Base-by-base conservation (phyloP, 352 stramenopile genomes). In the Pythium oligandrum region DNA sequence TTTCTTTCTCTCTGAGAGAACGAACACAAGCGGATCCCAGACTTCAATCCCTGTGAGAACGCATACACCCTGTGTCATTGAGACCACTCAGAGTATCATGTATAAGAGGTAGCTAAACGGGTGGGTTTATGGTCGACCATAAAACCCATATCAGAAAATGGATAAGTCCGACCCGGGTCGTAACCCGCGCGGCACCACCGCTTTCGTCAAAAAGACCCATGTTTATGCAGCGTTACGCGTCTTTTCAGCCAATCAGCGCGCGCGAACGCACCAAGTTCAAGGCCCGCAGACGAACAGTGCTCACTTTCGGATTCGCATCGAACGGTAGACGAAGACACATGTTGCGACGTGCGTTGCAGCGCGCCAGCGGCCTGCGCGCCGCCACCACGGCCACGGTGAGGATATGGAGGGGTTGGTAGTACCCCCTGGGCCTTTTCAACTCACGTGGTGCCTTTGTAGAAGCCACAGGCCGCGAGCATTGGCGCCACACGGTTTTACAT, bases 401-500 rank as follows among this genome's bases (percentile, higher is more conserved):
- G 33, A 43, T 11, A 32, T 6, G 6, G 35, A 43, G 32, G 30
- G 6, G 38, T 12, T 42, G 38, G 38, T 12, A 30, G 43, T 30
- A 48, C 43, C 6, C 6, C 9, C 17, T 7, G 6, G 10, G 8
- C 43, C 17, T 48, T 31, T 31, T 6, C 43, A 7, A 32, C 43
- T 48, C 9, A 48, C 17, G 10, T 48, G 43, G 10, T 7, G 8
- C 17, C 26, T 7, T 48, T 48, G 42, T 45, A 4, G 34, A 55
- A 34, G 51, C 63, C 30, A 61, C 63, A 4, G 40, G 34, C 1
- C 17, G 26, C 7, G 30, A 57, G 36, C 17, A 26, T 53, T 44
- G 64, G 51, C 43, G 68, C 64, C 38, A 66, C 73, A 7, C 63
- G 58, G 17, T 63, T 64, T 33, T 66, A 68, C 48, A 48, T 66